Conservation (phyloP, 225 moss, liverwort and hornwort species). For the Antitrichia curtipendula region DNA sequence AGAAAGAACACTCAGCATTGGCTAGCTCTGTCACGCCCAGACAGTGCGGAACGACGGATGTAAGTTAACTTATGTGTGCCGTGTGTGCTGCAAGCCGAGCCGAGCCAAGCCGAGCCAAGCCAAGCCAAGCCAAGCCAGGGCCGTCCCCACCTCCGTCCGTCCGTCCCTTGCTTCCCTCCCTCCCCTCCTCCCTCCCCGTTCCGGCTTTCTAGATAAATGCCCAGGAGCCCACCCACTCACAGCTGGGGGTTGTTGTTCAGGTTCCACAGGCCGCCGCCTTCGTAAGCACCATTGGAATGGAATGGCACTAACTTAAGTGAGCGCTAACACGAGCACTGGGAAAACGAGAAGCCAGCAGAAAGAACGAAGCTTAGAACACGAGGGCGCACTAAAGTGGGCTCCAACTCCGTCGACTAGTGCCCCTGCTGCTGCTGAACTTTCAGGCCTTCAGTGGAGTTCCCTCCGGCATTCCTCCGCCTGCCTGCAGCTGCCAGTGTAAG, state of each 20-base stretch:
- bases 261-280: not conserved
- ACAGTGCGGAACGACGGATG: not conserved
- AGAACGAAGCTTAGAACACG: not conserved
- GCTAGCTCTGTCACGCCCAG: conserved; percentile 5
- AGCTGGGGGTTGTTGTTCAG: not conserved
- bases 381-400: not conserved
- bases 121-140: not conserved
- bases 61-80: not conserved
- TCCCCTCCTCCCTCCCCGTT: not conserved
- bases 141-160: conserved; percentile 2
- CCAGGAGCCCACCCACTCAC: not conserved
- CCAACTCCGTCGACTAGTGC: not conserved
- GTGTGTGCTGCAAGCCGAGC: not conserved
- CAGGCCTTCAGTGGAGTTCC: not conserved
- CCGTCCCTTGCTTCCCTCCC: not conserved
- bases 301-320: not conserved
- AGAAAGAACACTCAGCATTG: not conserved
- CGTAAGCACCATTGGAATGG: not conserved
- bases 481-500: conserved; percentile 30
- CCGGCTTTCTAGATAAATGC: conserved; percentile 9
- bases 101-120: not conserved
- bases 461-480: conserved; percentile 5
- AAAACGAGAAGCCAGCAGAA: not conserved
- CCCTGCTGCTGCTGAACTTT: not conserved
- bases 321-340: not conserved